Base-by-base conservation (phyloP, 352 stramenopile species). In the Hyaloperonospora brassicae region DNA sequence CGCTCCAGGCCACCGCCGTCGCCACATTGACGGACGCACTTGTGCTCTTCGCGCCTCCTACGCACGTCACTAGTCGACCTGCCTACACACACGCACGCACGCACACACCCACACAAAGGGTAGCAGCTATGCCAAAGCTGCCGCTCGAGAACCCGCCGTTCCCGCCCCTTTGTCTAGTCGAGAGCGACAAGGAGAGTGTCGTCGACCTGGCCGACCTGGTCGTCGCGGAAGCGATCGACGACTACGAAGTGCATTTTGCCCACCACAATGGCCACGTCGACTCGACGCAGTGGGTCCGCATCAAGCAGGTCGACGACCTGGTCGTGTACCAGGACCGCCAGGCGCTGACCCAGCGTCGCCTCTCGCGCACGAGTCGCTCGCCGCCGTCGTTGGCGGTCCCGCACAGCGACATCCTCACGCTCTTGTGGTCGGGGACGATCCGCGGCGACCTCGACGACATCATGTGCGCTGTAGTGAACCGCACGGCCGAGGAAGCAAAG, bases 361-460 rank as follows among this genome's bases (percentile, higher is more conserved):
- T 62, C 12, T 67, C 62, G 2, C 66, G 62, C 14, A 55, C 59
- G 23, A 48, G 57, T 38, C 42, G 45, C 17, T 53, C 35, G n/a
- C 41, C 49, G 41, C 31, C 49, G 7, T 31, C 23, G 1, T 4
- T 8, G 4, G 27, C 8, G 4, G 4, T 34, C 27, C 60, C 54
- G 6, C 21, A 11, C 25, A 50, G 36, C 12, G 53, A 71, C 4
- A 59, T 69, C n/a, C 59, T 72, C 45, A 57, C 62, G 9, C 53
- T 75, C 48, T 62, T 76, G 3, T 76, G 67, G 67, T 62, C 51
- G 45, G 73, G 76, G 22, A 68, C 63, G 10, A 59, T 77, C 8
- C 61, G 47, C 24, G 66, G 66, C 17, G 42, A 66, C 10, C 63
- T 79, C 30, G 63, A 79, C 50, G 70, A 79, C 40, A 25, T 79